A percentile compares a stretch with the other conserved stretches of the same genome.
phyloP scores from a whole-genome alignment of 2,329 filamentous ascomycete genomes.

The Alternaria brassicicola region DNA sequence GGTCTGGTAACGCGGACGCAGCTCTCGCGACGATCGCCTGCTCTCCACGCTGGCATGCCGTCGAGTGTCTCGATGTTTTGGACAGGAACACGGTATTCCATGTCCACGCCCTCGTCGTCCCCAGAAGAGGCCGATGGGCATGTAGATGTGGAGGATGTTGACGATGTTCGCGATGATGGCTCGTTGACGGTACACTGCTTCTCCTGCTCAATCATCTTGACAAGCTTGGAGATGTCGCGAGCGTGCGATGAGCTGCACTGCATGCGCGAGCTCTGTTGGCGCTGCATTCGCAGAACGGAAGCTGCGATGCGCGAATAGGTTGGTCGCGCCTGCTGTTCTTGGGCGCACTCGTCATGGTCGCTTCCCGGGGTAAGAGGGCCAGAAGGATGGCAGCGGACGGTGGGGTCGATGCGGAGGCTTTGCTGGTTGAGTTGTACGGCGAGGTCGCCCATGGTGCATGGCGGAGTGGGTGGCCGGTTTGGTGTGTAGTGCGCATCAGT shows the following conservation, averaged over 20 bases:
- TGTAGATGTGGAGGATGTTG: conserved; percentile 12
- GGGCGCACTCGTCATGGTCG: conserved; percentile 22
- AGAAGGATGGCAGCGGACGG: conserved; percentile 7
- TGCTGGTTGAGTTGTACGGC: conserved; percentile 44
- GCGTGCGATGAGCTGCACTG: conserved; percentile 50
- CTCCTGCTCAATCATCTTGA: conserved; percentile 51
- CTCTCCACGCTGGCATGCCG: conserved; percentile 32
- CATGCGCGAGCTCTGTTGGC: conserved; percentile 50
- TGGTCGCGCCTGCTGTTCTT: conserved; percentile 19
- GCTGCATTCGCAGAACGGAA: conserved; percentile 47
- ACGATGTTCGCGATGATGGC: conserved; percentile 17
- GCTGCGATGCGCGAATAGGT: conserved; percentile 44
- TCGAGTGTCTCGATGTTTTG: conserved; percentile 22
- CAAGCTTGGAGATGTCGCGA: conserved; percentile 51
- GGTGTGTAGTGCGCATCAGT: conserved; percentile 6
- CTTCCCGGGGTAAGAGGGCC: conserved; percentile 36
- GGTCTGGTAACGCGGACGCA: conserved; percentile 37
- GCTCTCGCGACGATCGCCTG: conserved; percentile 33
- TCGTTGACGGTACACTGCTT: conserved; percentile 51
- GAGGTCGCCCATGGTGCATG: conserved; percentile 46
- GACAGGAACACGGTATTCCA: conserved; percentile 34
- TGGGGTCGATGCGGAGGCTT: conserved; percentile 37
- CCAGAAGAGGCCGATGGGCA: conserved; percentile 14
- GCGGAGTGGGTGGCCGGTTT: conserved; percentile 33
- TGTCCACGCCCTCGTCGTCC: conserved; percentile 44